phyloP scores from a whole-genome alignment of 441 rosid genomes.

The Erodium trifolium region DNA sequence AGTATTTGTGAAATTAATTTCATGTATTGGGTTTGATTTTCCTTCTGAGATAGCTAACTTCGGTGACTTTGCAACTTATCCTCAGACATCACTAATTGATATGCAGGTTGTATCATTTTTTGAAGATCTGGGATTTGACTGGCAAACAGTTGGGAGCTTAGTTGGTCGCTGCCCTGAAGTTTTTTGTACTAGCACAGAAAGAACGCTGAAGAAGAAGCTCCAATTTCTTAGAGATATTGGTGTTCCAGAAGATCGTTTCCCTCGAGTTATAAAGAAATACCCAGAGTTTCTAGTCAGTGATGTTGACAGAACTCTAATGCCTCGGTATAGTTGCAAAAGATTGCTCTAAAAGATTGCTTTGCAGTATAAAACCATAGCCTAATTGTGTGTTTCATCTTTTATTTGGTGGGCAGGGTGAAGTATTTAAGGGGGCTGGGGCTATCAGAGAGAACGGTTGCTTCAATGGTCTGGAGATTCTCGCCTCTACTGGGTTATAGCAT shows the following conservation, averaged over 20 bases:
- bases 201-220: conserved; percentile 56
- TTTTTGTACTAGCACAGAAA: conserved; percentile 53
- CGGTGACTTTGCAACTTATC: not conserved
- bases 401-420: conserved; percentile 41
- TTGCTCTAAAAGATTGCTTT: no score
- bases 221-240: conserved; percentile 51
- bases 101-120: conserved; percentile 53
- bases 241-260: conserved; percentile 44
- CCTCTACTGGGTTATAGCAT: conserved; percentile 83
- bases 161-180: conserved; percentile 73
- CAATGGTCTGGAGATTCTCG: conserved; percentile 73
- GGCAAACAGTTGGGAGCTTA: conserved; percentile 47
- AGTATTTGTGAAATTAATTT: not conserved
- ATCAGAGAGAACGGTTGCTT: conserved; percentile 48
- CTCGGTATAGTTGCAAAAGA: conserved; percentile 42
- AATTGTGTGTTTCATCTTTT: not conserved
- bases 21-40: conserved; percentile 1
- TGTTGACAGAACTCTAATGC: conserved; percentile 45
- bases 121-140: conserved; percentile 56
- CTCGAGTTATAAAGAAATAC: conserved; percentile 65
- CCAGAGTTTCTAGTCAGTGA: conserved; percentile 75
- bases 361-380: not conserved
- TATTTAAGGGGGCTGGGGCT: conserved; percentile 63
- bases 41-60: not conserved
- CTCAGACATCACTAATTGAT: conserved; percentile 7